Conservation (phyloP, 768 basidiomycete species). For the Tubosaeta brunneosetosa region DNA sequence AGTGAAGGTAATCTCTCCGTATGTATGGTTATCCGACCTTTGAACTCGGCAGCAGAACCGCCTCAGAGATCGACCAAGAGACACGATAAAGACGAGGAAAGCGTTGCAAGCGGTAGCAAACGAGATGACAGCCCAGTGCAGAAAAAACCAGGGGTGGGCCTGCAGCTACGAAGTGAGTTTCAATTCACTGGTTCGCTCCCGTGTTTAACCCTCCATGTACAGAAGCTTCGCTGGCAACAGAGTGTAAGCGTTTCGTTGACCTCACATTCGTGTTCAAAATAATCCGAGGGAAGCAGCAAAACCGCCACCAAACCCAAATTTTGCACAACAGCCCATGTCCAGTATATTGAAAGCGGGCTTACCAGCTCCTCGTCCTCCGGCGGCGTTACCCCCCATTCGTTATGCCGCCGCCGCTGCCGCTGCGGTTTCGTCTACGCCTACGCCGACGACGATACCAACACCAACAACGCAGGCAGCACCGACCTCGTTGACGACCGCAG, state of each 20-base stretch:
- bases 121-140: slow-evolving; percentile 73
- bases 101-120: slow-evolving; percentile 61
- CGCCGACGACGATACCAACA: slow-evolving; percentile 21
- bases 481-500: slow-evolving; percentile 28
- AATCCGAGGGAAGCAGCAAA: slow-evolving; percentile 35
- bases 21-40: neutral
- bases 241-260: slow-evolving; percentile 41
- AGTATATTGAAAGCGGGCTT: slow-evolving; percentile 72
- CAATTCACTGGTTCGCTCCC: slow-evolving; percentile 1
- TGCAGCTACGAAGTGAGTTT: slow-evolving; percentile 70
- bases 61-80: slow-evolving; percentile 72
- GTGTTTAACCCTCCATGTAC: slow-evolving; percentile 14
- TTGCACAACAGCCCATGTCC: slow-evolving; percentile 72
- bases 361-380: slow-evolving; percentile 50
- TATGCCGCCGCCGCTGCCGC: slow-evolving; percentile 89
- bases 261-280: slow-evolving; percentile 1
- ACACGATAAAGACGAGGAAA: slow-evolving; percentile 69
- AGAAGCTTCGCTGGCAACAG: slow-evolving; percentile 64
- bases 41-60: slow-evolving; percentile 40
- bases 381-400: slow-evolving; percentile 70
- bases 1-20: slow-evolving; percentile 58
- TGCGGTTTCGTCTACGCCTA: slow-evolving; percentile 24
- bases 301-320: slow-evolving; percentile 77
- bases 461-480: slow-evolving; percentile 37
- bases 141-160: slow-evolving; percentile 64